Base-by-base conservation (phyloP, 495 filamentous ascomycete genomes). In the Xylaria palmicola region DNA sequence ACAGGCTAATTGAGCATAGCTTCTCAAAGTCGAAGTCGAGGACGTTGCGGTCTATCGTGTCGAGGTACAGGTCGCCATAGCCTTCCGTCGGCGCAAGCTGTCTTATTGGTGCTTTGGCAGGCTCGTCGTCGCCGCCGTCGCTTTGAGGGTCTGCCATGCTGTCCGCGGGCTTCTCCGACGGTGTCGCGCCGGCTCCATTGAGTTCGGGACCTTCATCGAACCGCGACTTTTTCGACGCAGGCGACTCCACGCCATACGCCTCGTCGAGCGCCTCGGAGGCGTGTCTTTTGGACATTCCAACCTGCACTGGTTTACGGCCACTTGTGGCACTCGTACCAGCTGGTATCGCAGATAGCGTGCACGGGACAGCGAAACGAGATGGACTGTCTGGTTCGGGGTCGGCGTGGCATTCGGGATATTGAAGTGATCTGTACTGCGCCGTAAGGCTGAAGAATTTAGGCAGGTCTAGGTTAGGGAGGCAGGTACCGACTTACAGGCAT, bases 11-110 rank as follows among this genome's bases (percentile, higher is more conserved):
- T 2, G 95, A 98, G 79, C 94, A 99, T 19, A 96, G 85, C 80
- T 98, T 98, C 69, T 98, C 93, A 72, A 99, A 99, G 72, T 99
- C 94, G 68, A 96, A 96, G 74, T 96, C 93, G 17, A 96, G 86
- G 15, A 96, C 80, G 67, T 79, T 78, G 62, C 94, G 91, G 75
- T 97, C 87, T 75, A 99, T 93, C 2, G 93, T 98, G 75, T 99
- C 95, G 53, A 99, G 89, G 72, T 99, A 99, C 30, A 99, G 85
- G 73, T 99, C 95, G 60, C 87, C 86, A 75, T 96, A 98, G 55
- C 95, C 94, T 75, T 89, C 90, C 37, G 88, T 83, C 17, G 94
- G 94, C 27, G 87, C 89, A 32, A 78, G 76, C 73, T 96, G 91
- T 55, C 91, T 77, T 45, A 81, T 74, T 9, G 77, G 79, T 15